A percentile compares a stretch with the other conserved stretches of the same genome.
These are phyloP conservation scores for Microglena sp. DNA, from an alignment of 139 green algal species.

Conservation along the genomic window DNA sequence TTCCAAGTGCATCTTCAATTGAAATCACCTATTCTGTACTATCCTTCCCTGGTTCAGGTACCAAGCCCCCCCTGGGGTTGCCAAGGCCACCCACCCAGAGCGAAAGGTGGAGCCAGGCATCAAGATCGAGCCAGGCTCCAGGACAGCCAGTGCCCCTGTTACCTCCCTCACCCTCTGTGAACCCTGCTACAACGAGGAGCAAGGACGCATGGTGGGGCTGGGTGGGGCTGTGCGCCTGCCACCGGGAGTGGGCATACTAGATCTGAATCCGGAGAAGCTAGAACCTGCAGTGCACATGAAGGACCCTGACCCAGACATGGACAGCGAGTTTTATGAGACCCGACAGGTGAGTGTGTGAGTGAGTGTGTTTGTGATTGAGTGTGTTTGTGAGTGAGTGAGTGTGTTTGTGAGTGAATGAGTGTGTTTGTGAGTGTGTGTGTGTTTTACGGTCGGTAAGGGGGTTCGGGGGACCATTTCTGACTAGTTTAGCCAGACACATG, in stretches of 20 bases:
- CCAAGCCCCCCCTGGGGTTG: background rate
- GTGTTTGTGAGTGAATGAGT: background rate
- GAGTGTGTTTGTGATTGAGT: background rate
- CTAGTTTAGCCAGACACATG: too few species aligned
- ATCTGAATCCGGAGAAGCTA: constrained; percentile 23
- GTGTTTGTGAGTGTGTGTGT: background rate
- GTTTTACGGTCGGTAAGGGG: background rate
- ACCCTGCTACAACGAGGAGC: constrained; percentile 31
- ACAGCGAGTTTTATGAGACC: constrained; percentile 93
- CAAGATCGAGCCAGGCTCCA: constrained; percentile 49
- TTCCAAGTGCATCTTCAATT: too few species aligned
- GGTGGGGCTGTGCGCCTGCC: constrained; percentile 27
- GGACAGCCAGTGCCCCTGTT: constrained; percentile 18
- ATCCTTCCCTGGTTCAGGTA: too few species aligned
- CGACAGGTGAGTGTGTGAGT: constrained; percentile 64
- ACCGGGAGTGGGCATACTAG: constrained; percentile 12
- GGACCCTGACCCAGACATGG: constrained; percentile 55
- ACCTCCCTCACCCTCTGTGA: constrained; percentile 34
- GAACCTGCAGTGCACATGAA: constrained; percentile 9
- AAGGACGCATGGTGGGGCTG: constrained; percentile 7
- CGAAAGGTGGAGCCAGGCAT: too few species aligned
- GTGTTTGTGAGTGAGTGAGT: background rate
- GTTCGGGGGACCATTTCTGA: background rate
- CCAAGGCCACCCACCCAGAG: too few species aligned
- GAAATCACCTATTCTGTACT: too few species aligned